These are phyloP conservation scores for Russula brevipes DNA, from an alignment of 768 basidiomycete genomes.

Conservation along the genomic window DNA sequence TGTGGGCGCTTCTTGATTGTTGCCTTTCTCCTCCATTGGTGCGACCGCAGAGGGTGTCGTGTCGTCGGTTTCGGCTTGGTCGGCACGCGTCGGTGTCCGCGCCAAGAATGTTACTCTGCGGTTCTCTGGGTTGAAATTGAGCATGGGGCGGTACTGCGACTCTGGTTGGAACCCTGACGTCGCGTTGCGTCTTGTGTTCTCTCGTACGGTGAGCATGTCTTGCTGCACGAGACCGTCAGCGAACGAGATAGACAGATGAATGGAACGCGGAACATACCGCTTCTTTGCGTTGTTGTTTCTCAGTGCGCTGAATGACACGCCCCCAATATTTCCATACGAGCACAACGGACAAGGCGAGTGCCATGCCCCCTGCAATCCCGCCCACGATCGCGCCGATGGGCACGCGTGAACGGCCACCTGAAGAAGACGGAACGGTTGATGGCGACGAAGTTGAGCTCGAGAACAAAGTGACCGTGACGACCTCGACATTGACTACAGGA, in stretches of 20 bases:
- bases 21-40: neutral
- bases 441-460: neutral
- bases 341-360: conserved; percentile 41
- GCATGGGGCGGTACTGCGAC: conserved; percentile 12
- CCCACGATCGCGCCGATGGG: conserved; percentile 50
- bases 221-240: conserved; percentile 23
- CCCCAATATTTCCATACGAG: conserved; percentile 48
- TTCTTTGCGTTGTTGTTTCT: conserved; percentile 32
- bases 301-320: conserved; percentile 36
- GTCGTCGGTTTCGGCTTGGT: neutral
- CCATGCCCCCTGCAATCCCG: conserved; percentile 43
- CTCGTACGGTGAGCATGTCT: conserved; percentile 31
- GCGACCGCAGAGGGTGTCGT: neutral
- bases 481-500: neutral
- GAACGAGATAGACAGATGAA: neutral
- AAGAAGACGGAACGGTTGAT: conserved; percentile 4
- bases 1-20: neutral
- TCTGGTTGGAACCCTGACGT: conserved; percentile 19
- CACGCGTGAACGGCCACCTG: conserved; percentile 25
- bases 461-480: conserved; percentile 16
- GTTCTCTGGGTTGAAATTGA: conserved; percentile 19
- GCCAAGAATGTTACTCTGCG: conserved; percentile 41
- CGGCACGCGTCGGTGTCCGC: neutral
- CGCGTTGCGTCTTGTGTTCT: conserved; percentile 43
- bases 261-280: conserved; percentile 26